A percentile compares a stretch with the other conserved stretches of the same genome.
Conservation (phyloP, 2,329 filamentous ascomycete genomes). For the Sporothrix sp. region DNA sequence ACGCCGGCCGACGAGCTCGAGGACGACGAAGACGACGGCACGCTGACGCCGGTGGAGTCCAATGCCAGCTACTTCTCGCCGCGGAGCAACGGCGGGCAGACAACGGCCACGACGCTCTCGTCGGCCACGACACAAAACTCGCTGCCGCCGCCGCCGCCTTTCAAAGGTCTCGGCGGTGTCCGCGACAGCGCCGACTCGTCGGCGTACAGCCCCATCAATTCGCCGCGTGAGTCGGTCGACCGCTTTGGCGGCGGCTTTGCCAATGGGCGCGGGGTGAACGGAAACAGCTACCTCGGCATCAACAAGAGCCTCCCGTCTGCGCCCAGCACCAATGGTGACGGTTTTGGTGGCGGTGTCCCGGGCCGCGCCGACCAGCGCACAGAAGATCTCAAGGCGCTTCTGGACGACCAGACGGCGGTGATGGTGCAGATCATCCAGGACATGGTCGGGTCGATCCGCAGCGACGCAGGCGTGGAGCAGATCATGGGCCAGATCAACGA, state of each 20-base stretch:
- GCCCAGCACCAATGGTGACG: slow-evolving; percentile 20
- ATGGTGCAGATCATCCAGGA: slow-evolving; percentile 73
- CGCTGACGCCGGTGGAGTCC: slow-evolving; percentile 6
- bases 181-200: slow-evolving; percentile 60
- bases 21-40: slow-evolving; percentile 54
- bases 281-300: slow-evolving; percentile 27
- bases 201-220: slow-evolving; percentile 63
- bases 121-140: slow-evolving; percentile 28
- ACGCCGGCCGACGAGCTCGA: slow-evolving; percentile 70
- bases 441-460: slow-evolving; percentile 64
- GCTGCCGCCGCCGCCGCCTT: slow-evolving; percentile 43
- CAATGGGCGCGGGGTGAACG: slow-evolving; percentile 22
- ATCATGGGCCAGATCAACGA: slow-evolving; percentile 61
- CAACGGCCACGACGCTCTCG: slow-evolving; percentile 24
- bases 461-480: slow-evolving; percentile 51
- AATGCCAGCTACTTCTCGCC: slow-evolving; percentile 2
- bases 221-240: slow-evolving; percentile 50
- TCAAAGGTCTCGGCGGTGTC: slow-evolving; percentile 46
- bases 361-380: slow-evolving; percentile 31
- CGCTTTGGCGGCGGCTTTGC: slow-evolving; percentile 25
- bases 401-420: slow-evolving; percentile 72
- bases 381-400: slow-evolving; percentile 55
- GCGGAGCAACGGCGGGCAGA: slow-evolving; percentile 31
- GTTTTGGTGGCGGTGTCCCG: neutral
- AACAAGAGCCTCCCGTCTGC: slow-evolving; percentile 27